These are phyloP conservation scores for Gossypium trilobum DNA, from an alignment of 441 rosid genomes.

Conservation along the genomic window DNA sequence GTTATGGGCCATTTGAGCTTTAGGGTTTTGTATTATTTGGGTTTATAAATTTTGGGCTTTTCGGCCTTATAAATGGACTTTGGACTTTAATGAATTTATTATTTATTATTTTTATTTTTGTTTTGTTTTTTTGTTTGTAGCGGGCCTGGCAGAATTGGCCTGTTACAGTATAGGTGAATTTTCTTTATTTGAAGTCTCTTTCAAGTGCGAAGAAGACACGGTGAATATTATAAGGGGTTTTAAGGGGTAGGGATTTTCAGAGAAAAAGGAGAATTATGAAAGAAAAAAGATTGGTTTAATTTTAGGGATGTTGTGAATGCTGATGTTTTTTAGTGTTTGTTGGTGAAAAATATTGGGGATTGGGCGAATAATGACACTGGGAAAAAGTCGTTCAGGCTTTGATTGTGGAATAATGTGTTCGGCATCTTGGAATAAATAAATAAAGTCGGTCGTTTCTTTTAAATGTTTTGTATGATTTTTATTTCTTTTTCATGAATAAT, in stretches of 20 bases:
- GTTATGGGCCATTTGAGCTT: no score
- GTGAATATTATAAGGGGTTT: not conserved
- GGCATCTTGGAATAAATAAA: not conserved
- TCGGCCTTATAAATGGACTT: no score
- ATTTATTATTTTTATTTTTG: no score
- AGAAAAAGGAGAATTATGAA: no score
- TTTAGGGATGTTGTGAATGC: not conserved
- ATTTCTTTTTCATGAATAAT: no score
- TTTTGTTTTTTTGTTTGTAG: no score
- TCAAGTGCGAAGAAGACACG: not conserved
- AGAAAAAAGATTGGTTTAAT: not conserved
- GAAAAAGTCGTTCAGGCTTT: not conserved
- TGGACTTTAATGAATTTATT: no score
- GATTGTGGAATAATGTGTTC: not conserved
- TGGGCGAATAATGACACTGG: not conserved
- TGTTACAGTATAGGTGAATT: not conserved
- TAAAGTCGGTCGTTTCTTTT: no score
- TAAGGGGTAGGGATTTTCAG: not conserved
- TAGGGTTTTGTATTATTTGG: no score
- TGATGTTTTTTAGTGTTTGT: not conserved
- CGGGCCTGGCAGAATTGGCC: no score
- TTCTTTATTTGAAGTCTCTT: not conserved
- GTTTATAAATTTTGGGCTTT: no score
- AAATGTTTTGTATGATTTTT: no score
- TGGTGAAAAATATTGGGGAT: not conserved